Percentiles rank a stretch among this genome's conserved stretches.
These are phyloP conservation scores for Claviceps paspali DNA, from an alignment of 2,329 filamentous ascomycete genomes.

Conservation along the genomic window DNA sequence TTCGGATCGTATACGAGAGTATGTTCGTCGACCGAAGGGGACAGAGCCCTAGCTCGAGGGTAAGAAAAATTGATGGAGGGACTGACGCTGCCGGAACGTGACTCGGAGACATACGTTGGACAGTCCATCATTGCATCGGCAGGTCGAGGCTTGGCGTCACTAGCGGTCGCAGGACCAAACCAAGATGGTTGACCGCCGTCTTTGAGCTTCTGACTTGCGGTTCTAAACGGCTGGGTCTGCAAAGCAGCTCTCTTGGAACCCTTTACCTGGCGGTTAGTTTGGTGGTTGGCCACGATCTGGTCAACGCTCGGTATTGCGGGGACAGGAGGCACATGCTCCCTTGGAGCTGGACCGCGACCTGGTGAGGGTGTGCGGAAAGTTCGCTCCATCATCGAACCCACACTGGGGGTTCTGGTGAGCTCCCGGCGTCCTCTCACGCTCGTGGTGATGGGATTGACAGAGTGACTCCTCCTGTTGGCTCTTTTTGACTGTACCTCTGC, in stretches of 20 bases:
- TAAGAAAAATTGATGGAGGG: slow-evolving; percentile 46
- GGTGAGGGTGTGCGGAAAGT: slow-evolving; percentile 70
- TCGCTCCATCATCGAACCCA: slow-evolving; percentile 73
- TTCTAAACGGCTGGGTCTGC: slow-evolving; percentile 32
- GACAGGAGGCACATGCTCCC: slow-evolving; percentile 49
- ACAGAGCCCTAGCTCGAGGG: slow-evolving; percentile 28
- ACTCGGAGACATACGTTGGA: slow-evolving; percentile 15
- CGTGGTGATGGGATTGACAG: slow-evolving; percentile 51
- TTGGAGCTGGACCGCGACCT: slow-evolving; percentile 26
- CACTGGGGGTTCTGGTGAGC: slow-evolving; percentile 52
- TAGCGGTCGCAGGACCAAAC: slow-evolving; percentile 30
- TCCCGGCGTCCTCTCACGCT: slow-evolving; percentile 23
- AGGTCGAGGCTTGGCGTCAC: slow-evolving; percentile 30
- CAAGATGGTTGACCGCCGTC: slow-evolving; percentile 28
- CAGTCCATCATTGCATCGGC: slow-evolving; percentile 25
- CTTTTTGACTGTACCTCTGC: slow-evolving; percentile 79
- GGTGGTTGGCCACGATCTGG: slow-evolving; percentile 11
- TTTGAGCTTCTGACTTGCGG: slow-evolving; percentile 36
- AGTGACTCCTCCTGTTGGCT: slow-evolving; percentile 56
- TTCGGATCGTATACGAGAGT: slow-evolving; percentile 49
- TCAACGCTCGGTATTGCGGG: slow-evolving; percentile 50
- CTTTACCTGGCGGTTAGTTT: slow-evolving; percentile 13
- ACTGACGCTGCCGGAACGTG: slow-evolving; percentile 29
- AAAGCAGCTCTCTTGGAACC: slow-evolving; percentile 24
- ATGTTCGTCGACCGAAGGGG: slow-evolving; percentile 17